Percentiles rank a stretch among this genome's conserved stretches.
These are phyloP conservation scores for Coprinellus aureogranulatus DNA, from an alignment of 768 basidiomycete species.

Conservation along the genomic window DNA sequence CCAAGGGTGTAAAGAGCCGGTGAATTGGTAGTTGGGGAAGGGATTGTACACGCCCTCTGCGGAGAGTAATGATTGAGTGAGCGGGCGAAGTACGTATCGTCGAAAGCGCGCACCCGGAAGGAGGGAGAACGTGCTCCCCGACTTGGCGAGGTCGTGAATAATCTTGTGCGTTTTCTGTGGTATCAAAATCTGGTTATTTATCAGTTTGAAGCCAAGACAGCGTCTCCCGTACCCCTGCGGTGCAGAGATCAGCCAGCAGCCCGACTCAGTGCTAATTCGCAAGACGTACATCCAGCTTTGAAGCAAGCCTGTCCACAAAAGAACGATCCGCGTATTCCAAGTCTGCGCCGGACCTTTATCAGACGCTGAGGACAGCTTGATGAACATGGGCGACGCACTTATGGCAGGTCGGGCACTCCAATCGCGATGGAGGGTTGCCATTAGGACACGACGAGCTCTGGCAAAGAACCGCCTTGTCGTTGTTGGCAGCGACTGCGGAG, in stretches of 20 bases:
- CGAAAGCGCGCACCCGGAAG: slow-evolving; percentile 13
- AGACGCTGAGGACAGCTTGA: slow-evolving; percentile 1
- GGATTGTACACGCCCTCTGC: slow-evolving; percentile 79
- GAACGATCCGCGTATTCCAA: slow-evolving; percentile 80
- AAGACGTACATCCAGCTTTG: slow-evolving; percentile 82
- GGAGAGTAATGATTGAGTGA: background rate
- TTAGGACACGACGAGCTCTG: slow-evolving; percentile 73
- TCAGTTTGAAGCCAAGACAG: background rate
- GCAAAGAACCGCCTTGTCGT: slow-evolving; percentile 40
- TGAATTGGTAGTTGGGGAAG: slow-evolving; percentile 72
- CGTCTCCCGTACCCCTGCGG: slow-evolving; percentile 34
- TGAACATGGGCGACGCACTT: slow-evolving; percentile 54
- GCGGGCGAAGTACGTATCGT: background rate
- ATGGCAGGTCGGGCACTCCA: slow-evolving; percentile 93
- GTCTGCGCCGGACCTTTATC: slow-evolving; percentile 41
- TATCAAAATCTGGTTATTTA: background rate
- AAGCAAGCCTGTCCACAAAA: slow-evolving; percentile 97
- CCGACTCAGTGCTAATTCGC: background rate
- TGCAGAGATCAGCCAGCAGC: slow-evolving; percentile 10
- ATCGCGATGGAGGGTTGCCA: slow-evolving; percentile 77
- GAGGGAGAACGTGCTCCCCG: slow-evolving; percentile 20
- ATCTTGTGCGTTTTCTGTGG: slow-evolving; percentile 78
- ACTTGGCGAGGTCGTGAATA: slow-evolving; percentile 62
- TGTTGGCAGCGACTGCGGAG: background rate
- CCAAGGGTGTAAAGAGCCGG: slow-evolving; percentile 74